Base-by-base conservation (phyloP, 2,329 filamentous ascomycete species). In the Xenoacremonium recifei region DNA sequence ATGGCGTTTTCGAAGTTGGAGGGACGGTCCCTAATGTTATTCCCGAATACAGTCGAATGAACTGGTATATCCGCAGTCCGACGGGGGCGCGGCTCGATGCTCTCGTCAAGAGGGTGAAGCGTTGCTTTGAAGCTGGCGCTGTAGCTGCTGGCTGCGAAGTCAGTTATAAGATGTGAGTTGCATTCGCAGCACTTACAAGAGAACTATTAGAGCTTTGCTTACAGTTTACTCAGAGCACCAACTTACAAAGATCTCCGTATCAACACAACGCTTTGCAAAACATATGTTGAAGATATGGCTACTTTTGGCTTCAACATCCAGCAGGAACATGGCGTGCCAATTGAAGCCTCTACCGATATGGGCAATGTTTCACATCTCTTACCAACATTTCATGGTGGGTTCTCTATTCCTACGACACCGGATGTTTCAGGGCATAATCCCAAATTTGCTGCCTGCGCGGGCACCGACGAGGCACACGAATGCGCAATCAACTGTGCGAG, bases 361-460 rank as follows among this genome's bases (percentile, higher is more conserved):
- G 73, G 73, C 17, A 77, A 77, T 40, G 71, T 77, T 9, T 69
- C 67, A 11, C 71, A 76, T 37, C 46, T 65, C 2, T 59, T 71
- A 2, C 74, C 74, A 2, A 67, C 65, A 4, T 69, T 77, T 37
- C 74, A 77, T 47, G 69, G 70, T 4, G 69, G 65, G 21, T 76
- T 77, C 43, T 62, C 58, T 2, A 72, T 78, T 23, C 63, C 68
- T 1, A 61, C 66, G 1, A 50, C 43, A 2, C 39, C 61, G 0
- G 60, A 65, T 11, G 66, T 66, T 18, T 64, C 61, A 3, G 58
- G 61, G 0, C 69, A 72, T 44, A 66, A 62, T 21, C 64, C 67
- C 6, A 52, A 59, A 4, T 77, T 77, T 52, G 63, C 72, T 0
- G 64, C 62, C 0, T 70, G 67, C 0, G 73, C 75, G 3, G 67